Base-by-base conservation (phyloP, 371 early-diverging fungal genomes). In the Chytridium lagenaria region DNA sequence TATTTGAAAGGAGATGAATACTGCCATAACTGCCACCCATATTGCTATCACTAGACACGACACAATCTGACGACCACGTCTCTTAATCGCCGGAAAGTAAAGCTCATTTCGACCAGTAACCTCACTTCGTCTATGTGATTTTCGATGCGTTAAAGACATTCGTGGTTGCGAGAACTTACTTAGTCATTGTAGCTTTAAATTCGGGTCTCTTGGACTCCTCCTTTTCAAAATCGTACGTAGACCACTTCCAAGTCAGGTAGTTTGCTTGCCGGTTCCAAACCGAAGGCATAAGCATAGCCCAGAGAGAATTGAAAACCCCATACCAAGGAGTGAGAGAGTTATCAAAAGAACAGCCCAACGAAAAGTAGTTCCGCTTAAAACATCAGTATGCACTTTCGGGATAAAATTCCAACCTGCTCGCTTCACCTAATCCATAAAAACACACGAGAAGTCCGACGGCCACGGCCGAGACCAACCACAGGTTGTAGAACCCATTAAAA, bases 241-340 rank as follows among this genome's bases (percentile, higher is more conserved):
- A 82, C 91, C 91, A 90, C 38, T 79, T 75, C 69, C 81, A 87
- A 0, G 84, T 73, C 40, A 89, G 72, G 23, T 73, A 69, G 30
- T 74, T 74, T 34, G 81, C 80, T 74, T 80, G 81, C 12, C 89
- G 83, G 68, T 89, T 87, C 91, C 91, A 91, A 49, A 72, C 83
- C 51, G 86, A 83, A 15, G 85, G 79, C 75, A 85, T 84, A n/a
- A 84, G 34, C 0, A 85, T 76, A 1, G 85, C 78, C 88, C 88
- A 90, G 23, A 88, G 50, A 12, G 85, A 75, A 77, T 88, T 86
- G 67, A 86, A 78, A 26, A 89, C 64, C 1, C 88, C 84, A 68
- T 69, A 90, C 19, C 81, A 82, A 52, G 84, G 67, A 0, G 90
- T 88, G 50, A 81, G 33, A 22, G 74, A 75, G 73, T 88, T 90